Evolutionary conservation across 306 rosid genomes (phyloP), one percentile per base, ranked within the genome.

Genomic region (Sechiopsis laciniata): DNA sequence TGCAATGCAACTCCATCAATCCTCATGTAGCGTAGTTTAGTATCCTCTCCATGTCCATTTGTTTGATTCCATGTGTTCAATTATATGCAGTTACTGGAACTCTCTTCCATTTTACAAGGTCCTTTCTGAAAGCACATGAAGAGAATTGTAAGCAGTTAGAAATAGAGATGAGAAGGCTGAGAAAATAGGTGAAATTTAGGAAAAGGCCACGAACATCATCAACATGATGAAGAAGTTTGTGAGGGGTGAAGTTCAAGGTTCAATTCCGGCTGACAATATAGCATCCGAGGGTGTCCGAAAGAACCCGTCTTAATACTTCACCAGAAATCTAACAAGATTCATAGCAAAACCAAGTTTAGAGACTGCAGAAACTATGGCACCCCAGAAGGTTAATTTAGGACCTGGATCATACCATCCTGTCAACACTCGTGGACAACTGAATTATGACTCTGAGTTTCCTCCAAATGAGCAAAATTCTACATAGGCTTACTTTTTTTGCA

Each of bases 111-210:
- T 93, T 93, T 80, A 80, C 74, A 67, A 84, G 91, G 79, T 75
- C 89, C 84, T 93, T 93, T 76, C 87, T 92, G 85, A 93, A 88
- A 88, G 98, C 97, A 46, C 96, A 90, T 20, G 97, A 88, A 72
- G 98, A 93, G 87, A 93, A 93, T 78, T 21, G 76, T 83, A 93
- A 88, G 77, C 97, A 90, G 81, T 91, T 87, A 71, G 98, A 93
- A 78, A 65, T 84, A 83, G 97, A 93, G 84, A 86, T 77, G 81
- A 93, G 88, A 85, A 93, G 84, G 80, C 89, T 85, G 11, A 42
- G 48, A 74, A 92, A 86, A 82, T 95, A 88, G 81, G 90, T 88
- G 11, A 92, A 90, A 78, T 85, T 83, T n/a, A 8, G 88, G 89
- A 89, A 65, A 92, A 83, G 80, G 88, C 93, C 22, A 87, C 77